Base-by-base conservation (phyloP, 805 yeast genomes). In the Metschnikowia henanensis region DNA sequence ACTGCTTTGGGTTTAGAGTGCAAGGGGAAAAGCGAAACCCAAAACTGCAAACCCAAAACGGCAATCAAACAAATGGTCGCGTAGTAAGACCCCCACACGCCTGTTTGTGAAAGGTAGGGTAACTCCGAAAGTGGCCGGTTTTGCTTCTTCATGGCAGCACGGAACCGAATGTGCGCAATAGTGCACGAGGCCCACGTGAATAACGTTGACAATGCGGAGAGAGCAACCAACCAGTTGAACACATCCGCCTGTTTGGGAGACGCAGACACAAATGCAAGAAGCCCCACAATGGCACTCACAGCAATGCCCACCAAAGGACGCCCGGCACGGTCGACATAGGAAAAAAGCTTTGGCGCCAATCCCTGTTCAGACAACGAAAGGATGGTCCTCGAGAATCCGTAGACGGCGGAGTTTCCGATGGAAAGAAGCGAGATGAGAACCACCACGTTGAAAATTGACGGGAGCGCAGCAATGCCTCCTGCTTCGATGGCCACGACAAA, bases 51-150 rank as follows among this genome's bases (percentile, higher is more conserved):
- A 4, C 55, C 53, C 41, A 61, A 49, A 20, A 61, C 56, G 28
- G 43, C 52, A 4, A 57, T 9, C 31, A 60, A 47, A 32, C 61
- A 58, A 9, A 38, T 44, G 48, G 61, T 54, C 16, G 62, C 56
- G 39, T 58, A 59, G 49, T 51, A 48, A 6, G 62, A 59, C 33
- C 65, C 65, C 52, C 46, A 52, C 13, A 56, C 45, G 21, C 80
- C 81, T 6, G 80, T 80, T n/a, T 65, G 53, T 28, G 84, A 68
- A 38, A 60, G 61, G 60, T 73, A 83, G 1, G 84, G 85, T 38
- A 83, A 65, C 32, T 80, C 83, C 4, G 60, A 64, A 18, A 68
- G 47, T 6, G 68, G 47, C 43, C 74, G 64, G 20, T 77, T 77
- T 47, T 38, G 79, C 47, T 53, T 52, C 42, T 57, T 62, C 62